These are phyloP conservation scores for Phialophora tarda DNA, from an alignment of 2,329 filamentous ascomycete genomes.

Conservation along the genomic window DNA sequence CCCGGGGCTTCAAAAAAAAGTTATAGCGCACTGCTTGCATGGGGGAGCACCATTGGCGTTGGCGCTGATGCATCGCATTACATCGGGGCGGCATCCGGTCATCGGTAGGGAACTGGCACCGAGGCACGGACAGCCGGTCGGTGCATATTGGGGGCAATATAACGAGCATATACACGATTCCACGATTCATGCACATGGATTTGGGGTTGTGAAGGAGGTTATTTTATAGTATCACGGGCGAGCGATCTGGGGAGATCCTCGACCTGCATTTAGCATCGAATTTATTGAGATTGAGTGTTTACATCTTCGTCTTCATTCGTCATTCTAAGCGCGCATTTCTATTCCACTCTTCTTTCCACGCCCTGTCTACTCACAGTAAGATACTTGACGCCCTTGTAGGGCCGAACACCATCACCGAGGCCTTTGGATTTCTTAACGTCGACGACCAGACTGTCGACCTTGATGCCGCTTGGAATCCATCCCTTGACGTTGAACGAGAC, in stretches of 20 bases:
- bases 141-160: slow-evolving; percentile 10
- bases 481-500: slow-evolving; percentile 69
- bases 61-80: background rate
- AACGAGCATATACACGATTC: background rate
- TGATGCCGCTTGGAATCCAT: slow-evolving; percentile 68
- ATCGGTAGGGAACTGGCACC: background rate
- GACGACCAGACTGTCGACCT: slow-evolving; percentile 66
- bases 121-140: background rate
- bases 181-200: slow-evolving; percentile 1
- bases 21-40: background rate
- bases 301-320: background rate
- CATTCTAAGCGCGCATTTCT: background rate
- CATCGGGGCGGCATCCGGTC: background rate
- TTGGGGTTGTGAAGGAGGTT: background rate
- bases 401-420: slow-evolving; percentile 83
- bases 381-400: slow-evolving; percentile 98
- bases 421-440: slow-evolving; percentile 82
- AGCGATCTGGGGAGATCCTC: background rate
- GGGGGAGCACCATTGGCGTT: background rate
- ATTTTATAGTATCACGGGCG: too few relatives aligned
- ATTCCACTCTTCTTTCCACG: slow-evolving; percentile 49
- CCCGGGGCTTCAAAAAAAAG: background rate
- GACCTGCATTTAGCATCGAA: background rate
- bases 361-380: slow-evolving; percentile 71
- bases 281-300: background rate